phyloP scores from a whole-genome alignment of 2,329 filamentous ascomycete genomes.

The Lecanicillium sp. region DNA sequence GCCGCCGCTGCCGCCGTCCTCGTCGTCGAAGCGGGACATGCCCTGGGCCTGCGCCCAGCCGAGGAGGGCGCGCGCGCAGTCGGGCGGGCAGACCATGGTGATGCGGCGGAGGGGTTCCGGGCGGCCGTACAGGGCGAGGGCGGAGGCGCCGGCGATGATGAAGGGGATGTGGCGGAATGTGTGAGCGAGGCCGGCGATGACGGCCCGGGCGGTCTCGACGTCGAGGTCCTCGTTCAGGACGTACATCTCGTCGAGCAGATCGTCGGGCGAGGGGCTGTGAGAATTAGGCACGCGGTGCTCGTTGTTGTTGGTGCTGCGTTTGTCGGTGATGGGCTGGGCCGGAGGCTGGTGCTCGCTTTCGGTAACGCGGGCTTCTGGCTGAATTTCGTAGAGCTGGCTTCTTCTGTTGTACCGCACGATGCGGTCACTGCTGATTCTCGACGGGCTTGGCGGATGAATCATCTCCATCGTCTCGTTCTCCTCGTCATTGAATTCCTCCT shows the following conservation, averaged over 20 bases:
- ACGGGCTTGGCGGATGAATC: too few relatives aligned
- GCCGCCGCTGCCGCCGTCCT: conserved; percentile 16
- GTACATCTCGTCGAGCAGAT: not conserved
- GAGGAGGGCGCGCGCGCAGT: conserved; percentile 30
- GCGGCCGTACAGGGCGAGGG: conserved; percentile 40
- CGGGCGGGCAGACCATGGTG: conserved; percentile 35
- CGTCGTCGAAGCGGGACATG: conserved; percentile 21
- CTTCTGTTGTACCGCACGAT: not conserved
- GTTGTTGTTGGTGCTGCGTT: not conserved
- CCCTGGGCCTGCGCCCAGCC: conserved; percentile 35
- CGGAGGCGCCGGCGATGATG: conserved; percentile 39
- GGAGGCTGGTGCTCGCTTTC: not conserved
- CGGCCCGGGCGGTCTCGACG: conserved; percentile 10
- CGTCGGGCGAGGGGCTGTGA: not conserved
- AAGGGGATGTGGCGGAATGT: conserved; percentile 38
- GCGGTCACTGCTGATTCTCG: not conserved
- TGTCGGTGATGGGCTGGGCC: not conserved
- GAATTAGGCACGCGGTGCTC: too few relatives aligned
- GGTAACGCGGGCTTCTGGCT: not conserved
- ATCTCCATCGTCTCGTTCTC: not conserved
- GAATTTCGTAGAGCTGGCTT: not conserved
- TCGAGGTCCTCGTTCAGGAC: not conserved
- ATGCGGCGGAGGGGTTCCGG: conserved; percentile 26
- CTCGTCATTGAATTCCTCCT: too few relatives aligned
- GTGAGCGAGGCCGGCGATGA: conserved; percentile 27